Evolutionary conservation across 768 basidiomycete genomes (phyloP).

Genomic region (Candolleomyces efflorescens): DNA sequence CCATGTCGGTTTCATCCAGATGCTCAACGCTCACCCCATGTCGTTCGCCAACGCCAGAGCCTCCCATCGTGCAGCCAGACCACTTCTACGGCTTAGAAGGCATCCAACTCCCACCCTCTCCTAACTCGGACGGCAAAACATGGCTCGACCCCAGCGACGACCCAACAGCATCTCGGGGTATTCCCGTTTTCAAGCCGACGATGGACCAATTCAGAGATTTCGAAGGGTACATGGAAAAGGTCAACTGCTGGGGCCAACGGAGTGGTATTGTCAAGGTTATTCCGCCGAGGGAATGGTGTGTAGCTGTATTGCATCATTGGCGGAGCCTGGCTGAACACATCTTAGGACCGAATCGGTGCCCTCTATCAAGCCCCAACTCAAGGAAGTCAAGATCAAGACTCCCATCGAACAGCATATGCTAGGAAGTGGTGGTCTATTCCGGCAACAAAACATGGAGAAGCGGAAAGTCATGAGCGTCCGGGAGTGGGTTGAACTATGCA

Average conservation of each 20-base stretch:
- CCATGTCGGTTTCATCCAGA: constrained; percentile 32
- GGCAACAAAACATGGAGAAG: constrained; percentile 89
- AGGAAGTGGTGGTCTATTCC: constrained; percentile 81
- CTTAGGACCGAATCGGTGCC: constrained; percentile 70
- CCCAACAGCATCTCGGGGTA: constrained; percentile 78
- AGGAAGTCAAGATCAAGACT: constrained; percentile 70
- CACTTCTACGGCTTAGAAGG: constrained; percentile 72
- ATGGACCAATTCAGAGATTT: constrained; percentile 92
- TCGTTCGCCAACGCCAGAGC: constrained; percentile 51
- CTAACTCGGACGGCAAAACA: constrained; percentile 54
- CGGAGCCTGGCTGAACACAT: not conserved
- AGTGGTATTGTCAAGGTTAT: constrained; percentile 97
- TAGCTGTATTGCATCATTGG: too few species aligned
- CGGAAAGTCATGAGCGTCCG: constrained; percentile 77
- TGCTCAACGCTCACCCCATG: constrained; percentile 42
- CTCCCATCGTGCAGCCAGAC: constrained; percentile 62
- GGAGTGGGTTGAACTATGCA: constrained; percentile 82
- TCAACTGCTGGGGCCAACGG: constrained; percentile 86
- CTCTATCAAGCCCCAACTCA: constrained; percentile 64
- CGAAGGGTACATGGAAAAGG: constrained; percentile 80
- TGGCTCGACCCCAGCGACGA: constrained; percentile 81
- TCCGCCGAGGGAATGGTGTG: constrained; percentile 88
- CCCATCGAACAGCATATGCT: constrained; percentile 95
- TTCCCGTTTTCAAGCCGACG: constrained; percentile 94
- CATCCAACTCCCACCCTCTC: constrained; percentile 50